Base-by-base conservation (phyloP, 139 green algal species). In the Coccomyxa sp. region DNA sequence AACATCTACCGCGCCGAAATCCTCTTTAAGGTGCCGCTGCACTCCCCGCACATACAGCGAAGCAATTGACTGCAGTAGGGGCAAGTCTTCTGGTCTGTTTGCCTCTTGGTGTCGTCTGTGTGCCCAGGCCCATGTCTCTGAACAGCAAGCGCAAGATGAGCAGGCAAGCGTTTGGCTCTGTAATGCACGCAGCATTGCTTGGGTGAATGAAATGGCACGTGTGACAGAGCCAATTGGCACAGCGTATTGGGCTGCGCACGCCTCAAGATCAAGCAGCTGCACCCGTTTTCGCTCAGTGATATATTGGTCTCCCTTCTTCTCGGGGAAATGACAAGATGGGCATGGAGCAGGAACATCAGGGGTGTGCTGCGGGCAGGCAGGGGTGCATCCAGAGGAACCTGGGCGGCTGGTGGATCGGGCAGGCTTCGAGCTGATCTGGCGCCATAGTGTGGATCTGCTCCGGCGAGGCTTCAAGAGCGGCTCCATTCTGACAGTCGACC, bases 1-100 rank as follows among this genome's bases (percentile, higher is more conserved):
- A 98, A 98, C 88, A 98, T 98, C 84, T 98, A 98, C 88, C 85
- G 94, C 0, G 94, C 94, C 10, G 94, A 97, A 67, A 91, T 97
- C 76, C 88, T 95, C n/a, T 96, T 92, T 88, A 94, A 95, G 84
- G 88, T 88, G 63, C 38, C 38, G 38, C 38, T 51, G 38, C 38
- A 11, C 38, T 7, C 7, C 38, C 38, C 38, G 38, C 38, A 51
- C 38, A 28, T 76, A 0, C 17, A 84, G 31, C 86, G 85, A 80
- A 51, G 38, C 7, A 7, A 51, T 51, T 11, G 38, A 7, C 38
- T 51, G 38, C 38, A 51, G 38, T 51, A n/a, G 38, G 12, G 32
- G 32, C 60, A 23, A 23, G 16, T 75, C 1, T 12, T 74, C 4
- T 30, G 66, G 66, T 27, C 4, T 9, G 9, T 74, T 3, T 74